Evolutionary conservation across 352 stramenopile genomes (phyloP), one percentile per base, ranked within the genome.

Genomic region (Phytopythium oedochilum): DNA sequence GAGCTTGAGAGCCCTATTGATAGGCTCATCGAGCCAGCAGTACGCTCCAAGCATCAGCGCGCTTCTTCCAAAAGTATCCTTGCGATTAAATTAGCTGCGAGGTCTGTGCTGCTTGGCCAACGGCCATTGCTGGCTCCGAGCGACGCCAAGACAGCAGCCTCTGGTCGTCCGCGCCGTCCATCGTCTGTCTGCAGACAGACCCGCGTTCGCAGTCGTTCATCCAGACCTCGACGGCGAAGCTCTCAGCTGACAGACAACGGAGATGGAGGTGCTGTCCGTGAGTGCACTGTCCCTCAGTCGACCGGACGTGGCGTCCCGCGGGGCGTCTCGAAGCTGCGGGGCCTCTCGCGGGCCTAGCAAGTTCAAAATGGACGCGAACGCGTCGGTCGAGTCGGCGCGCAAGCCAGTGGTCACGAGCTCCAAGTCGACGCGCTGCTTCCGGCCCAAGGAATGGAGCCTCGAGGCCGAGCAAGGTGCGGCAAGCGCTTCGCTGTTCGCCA

Each of bases 401-500:
- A 65, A 62, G 22, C 70, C 75, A n/a, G 60, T 89, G 22, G 34
- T 79, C 45, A 78, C 68, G 15, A 79, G 55, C 45, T 66, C 66
- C 42, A 89, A 87, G 46, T 73, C 81, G 15, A 82, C 66, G 10
- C 70, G 71, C 20, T 89, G 78, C 63, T 77, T 80, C 49, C 75
- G 83, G 23, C 75, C 73, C 0, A 89, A 91, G 45, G 75, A 87
- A 40, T 91, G 83, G 81, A 83, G 61, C 29, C 61, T 66, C 1
- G 74, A 87, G 18, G 81, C 73, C 31, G 78, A 93, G 70, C 71
- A 90, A 71, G 75, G 75, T 82, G 18, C 5, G 18, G 15, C 3
- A 36, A 8, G 9, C 31, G 9, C 31, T 36, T 8, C 9, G 38
- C 25, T 23, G 18, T 5, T 20, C 7, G 3, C 6, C n/a, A 25